Conservation (phyloP, 2,329 filamentous ascomycete species). For the Venturia oleaginea region DNA sequence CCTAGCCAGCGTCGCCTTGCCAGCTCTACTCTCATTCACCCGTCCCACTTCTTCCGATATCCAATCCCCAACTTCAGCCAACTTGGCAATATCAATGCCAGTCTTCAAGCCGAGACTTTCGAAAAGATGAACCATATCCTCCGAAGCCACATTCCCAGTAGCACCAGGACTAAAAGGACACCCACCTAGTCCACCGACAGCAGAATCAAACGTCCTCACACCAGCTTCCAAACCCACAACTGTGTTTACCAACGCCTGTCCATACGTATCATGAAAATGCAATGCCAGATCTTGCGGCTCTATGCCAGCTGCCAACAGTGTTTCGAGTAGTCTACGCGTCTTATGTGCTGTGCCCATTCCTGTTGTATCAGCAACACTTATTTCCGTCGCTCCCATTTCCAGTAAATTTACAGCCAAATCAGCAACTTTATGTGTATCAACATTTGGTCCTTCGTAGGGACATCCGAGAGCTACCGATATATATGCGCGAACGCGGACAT, state of each 20-base stretch:
- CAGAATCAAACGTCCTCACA: constrained; percentile 68
- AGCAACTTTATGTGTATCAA: constrained; percentile 50
- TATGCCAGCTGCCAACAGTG: constrained; percentile 57
- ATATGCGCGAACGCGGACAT: constrained; percentile 65
- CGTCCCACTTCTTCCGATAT: constrained; percentile 28
- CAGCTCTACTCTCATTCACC: constrained; percentile 30
- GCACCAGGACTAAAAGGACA: constrained; percentile 81
- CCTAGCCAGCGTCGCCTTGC: constrained; percentile 29
- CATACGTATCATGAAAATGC: constrained; percentile 87
- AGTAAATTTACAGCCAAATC: constrained; percentile 57
- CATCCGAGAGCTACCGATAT: constrained; percentile 75
- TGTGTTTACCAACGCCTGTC: constrained; percentile 74
- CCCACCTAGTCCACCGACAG: constrained; percentile 71
- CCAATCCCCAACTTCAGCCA: constrained; percentile 31
- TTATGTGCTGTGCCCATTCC: constrained; percentile 78
- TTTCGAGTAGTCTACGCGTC: constrained; percentile 55
- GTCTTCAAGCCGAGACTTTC: constrained; percentile 67
- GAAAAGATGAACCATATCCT: constrained; percentile 70
- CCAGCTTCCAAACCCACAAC: constrained; percentile 70
- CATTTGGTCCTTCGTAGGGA: constrained; percentile 60
- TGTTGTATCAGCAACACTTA: constrained; percentile 82
- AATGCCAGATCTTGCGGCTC: constrained; percentile 63
- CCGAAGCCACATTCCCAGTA: constrained; percentile 77
- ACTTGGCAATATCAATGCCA: constrained; percentile 44
- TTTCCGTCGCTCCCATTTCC: constrained; percentile 83